phyloP scores from a whole-genome alignment of 2,329 filamentous ascomycete genomes.

The Thelonectria blattea region DNA sequence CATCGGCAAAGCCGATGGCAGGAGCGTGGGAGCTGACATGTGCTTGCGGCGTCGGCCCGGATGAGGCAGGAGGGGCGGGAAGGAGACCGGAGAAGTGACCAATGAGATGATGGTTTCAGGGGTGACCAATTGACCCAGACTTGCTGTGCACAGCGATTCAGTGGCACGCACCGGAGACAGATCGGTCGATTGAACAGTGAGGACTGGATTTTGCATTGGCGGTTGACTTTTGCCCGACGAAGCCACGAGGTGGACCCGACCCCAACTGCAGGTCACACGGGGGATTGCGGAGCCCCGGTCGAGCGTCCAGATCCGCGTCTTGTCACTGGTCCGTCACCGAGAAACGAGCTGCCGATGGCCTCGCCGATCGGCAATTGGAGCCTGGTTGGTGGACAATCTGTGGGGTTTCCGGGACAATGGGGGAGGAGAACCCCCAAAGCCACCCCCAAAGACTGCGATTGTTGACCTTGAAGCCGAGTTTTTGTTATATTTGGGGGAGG shows the following conservation, averaged over 20 bases:
- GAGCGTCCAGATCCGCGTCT: conserved; percentile 10
- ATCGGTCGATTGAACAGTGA: conserved; percentile 28
- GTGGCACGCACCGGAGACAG: conserved; percentile 18
- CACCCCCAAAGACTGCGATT: conserved; percentile 30
- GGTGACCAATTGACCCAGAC: background rate
- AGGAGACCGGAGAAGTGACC: conserved; percentile 1
- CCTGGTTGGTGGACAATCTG: conserved; percentile 35
- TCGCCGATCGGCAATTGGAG: conserved; percentile 18
- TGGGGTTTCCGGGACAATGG: conserved; percentile 20
- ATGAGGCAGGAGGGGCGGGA: conserved; percentile 33
- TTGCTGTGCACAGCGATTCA: conserved; percentile 21
- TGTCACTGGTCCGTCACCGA: background rate
- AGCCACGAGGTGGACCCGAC: conserved; percentile 30
- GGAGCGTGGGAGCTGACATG: conserved; percentile 26
- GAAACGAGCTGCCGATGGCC: background rate
- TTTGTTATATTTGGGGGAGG: conserved; percentile 27
- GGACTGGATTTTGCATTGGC: conserved; percentile 30
- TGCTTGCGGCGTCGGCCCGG: conserved; percentile 34
- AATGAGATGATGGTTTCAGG: conserved; percentile 5
- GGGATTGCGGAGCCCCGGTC: conserved; percentile 36
- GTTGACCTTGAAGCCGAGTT: background rate
- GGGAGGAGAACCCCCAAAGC: conserved; percentile 29
- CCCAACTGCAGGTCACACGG: conserved; percentile 39
- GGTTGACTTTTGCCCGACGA: conserved; percentile 22
- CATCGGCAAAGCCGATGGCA: conserved; percentile 16